Conservation (phyloP, 2,329 filamentous ascomycete species). For the Mycocentrospora acerina region DNA sequence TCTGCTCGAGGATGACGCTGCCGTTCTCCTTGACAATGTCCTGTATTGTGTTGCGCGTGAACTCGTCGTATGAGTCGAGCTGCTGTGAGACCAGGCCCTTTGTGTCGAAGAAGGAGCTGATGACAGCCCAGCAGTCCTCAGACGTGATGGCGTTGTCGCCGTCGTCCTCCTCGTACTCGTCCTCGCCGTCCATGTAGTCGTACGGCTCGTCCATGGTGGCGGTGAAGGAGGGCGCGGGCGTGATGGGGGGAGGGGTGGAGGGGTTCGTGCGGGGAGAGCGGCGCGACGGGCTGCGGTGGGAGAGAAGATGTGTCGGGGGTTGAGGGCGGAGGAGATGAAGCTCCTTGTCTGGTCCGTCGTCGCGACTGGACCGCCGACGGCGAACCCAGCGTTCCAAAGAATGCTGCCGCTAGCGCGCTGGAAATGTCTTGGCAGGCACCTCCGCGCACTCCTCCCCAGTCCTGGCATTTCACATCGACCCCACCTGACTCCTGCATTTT, state of each 20-base stretch:
- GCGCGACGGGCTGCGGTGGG: too few species aligned
- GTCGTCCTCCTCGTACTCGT: constrained; percentile 57
- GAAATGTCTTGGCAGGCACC: too few species aligned
- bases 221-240: constrained; percentile 3
- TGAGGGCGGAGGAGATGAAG: constrained; percentile 11
- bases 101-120: constrained; percentile 92
- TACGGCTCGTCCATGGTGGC: constrained; percentile 57
- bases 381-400: too few species aligned
- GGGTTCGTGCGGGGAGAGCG: too few species aligned
- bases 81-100: constrained; percentile 97
- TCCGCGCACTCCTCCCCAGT: too few species aligned
- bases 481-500: too few species aligned
- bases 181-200: constrained; percentile 65
- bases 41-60: constrained; percentile 90
- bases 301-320: constrained; percentile 15
- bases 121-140: constrained; percentile 98
- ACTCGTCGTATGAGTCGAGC: constrained; percentile 97
- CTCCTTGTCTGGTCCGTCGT: constrained; percentile 21
- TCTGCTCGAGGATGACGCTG: constrained; percentile 89
- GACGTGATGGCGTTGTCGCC: constrained; percentile 75
- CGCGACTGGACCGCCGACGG: too few species aligned
- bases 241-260: constrained; percentile 5
- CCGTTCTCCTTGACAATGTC: constrained; percentile 92
- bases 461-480: too few species aligned
- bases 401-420: too few species aligned